These are phyloP conservation scores for Amanita subjunquillea DNA, from an alignment of 768 basidiomycete genomes.

Conservation along the genomic window DNA sequence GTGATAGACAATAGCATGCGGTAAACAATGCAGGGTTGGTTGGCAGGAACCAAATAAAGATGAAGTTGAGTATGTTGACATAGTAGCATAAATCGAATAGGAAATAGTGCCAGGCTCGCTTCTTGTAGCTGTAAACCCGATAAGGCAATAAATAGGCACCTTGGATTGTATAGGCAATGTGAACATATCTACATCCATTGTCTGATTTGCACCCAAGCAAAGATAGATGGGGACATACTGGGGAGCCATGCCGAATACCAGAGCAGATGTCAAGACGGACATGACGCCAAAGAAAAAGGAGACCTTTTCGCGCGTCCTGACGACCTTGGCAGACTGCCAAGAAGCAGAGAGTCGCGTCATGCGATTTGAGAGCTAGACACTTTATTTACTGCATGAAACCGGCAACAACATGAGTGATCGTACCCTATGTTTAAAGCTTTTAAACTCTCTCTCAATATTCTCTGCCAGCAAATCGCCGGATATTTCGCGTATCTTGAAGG, in stretches of 20 bases:
- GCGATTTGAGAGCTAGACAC: constrained; percentile 60
- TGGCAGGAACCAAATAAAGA: constrained; percentile 90
- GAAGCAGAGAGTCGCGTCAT: constrained; percentile 68
- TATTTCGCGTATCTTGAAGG: constrained; percentile 49
- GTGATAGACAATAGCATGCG: constrained; percentile 87
- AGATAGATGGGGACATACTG: constrained; percentile 43
- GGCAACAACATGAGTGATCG: constrained; percentile 4
- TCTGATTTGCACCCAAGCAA: constrained; percentile 7
- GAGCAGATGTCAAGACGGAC: constrained; percentile 73
- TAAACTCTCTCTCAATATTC: constrained; percentile 80
- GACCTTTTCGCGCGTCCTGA: constrained; percentile 73
- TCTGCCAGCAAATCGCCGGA: constrained; percentile 59
- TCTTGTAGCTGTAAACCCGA: constrained; percentile 83
- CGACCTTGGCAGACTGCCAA: constrained; percentile 90
- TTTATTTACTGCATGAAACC: constrained; percentile 4
- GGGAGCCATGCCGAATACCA: constrained; percentile 83
- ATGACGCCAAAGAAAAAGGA: constrained; percentile 95
- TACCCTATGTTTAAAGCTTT: constrained; percentile 81
- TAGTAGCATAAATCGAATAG: constrained; percentile 91
- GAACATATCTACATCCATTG: constrained; percentile 61
- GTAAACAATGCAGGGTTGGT: constrained; percentile 69
- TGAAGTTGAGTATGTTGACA: constrained; percentile 81
- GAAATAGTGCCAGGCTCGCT: constrained; percentile 91
- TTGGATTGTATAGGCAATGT: constrained; percentile 77
- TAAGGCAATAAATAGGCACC: constrained; percentile 71